phyloP scores from a whole-genome alignment of 2,329 filamentous ascomycete genomes.

The Monosporascus sp. region DNA sequence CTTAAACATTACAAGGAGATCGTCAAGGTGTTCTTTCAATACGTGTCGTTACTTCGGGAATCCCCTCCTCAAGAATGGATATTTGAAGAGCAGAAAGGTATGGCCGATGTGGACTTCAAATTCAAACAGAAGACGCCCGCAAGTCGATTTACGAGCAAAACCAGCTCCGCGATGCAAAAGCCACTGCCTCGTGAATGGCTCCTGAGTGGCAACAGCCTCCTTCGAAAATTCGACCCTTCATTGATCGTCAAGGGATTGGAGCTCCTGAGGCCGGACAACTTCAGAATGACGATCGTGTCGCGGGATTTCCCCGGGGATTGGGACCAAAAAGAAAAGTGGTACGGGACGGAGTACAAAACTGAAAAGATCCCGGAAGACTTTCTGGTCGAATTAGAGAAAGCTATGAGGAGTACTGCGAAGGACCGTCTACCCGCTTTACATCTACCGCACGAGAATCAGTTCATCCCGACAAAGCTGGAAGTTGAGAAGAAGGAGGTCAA shows the following conservation, averaged over 20 bases:
- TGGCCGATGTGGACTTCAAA: slow-evolving; percentile 90
- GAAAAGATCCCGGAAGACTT: slow-evolving; percentile 76
- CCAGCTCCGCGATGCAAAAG: slow-evolving; percentile 87
- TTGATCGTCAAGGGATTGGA: slow-evolving; percentile 68
- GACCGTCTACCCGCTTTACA: slow-evolving; percentile 67
- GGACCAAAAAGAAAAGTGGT: slow-evolving; percentile 93
- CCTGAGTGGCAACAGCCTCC: slow-evolving; percentile 69
- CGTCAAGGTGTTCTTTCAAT: slow-evolving; percentile 81
- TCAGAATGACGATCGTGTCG: slow-evolving; percentile 77
- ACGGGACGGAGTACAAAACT: slow-evolving; percentile 86
- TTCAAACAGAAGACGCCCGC: slow-evolving; percentile 91
- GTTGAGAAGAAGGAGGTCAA: slow-evolving; percentile 92
- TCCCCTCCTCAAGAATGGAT: slow-evolving; percentile 85
- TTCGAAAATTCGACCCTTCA: slow-evolving; percentile 76
- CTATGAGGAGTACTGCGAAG: slow-evolving; percentile 50
- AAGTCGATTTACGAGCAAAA: slow-evolving; percentile 79
- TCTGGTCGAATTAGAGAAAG: slow-evolving; percentile 62
- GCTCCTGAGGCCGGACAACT: slow-evolving; percentile 79
- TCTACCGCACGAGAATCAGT: slow-evolving; percentile 89
- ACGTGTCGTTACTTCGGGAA: slow-evolving; percentile 80
- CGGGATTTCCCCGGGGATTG: slow-evolving; percentile 79
- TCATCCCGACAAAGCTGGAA: slow-evolving; percentile 87
- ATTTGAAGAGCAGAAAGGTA: slow-evolving; percentile 82
- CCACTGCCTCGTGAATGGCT: slow-evolving; percentile 81
- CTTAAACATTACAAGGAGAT: slow-evolving; percentile 78